Evolutionary conservation across 2,329 filamentous ascomycete species (phyloP).

Genomic region (Alternaria gansuensis): DNA sequence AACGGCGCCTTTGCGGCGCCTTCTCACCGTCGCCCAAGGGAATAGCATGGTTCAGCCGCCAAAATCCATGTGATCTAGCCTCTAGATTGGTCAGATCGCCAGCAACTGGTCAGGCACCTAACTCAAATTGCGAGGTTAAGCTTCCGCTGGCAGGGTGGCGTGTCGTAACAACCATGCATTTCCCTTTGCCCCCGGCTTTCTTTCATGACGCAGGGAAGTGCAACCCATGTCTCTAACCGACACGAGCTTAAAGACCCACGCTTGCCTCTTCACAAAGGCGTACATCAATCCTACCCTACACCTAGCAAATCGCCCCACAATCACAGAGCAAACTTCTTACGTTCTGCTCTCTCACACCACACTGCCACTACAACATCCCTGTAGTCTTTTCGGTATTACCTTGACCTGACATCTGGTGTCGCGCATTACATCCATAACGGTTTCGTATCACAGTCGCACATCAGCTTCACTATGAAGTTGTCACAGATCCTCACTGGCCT

Average conservation of each 20-base stretch:
- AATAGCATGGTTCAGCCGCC: conserved; percentile 5
- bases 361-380: neutral
- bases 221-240: conserved; percentile 6
- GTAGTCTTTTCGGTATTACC: neutral
- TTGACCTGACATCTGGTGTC: conserved; percentile 12
- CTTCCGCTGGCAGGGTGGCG: conserved; percentile 12
- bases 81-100: conserved; percentile 9
- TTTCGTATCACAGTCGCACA: conserved; percentile 16
- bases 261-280: conserved; percentile 12
- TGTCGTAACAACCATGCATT: conserved; percentile 5
- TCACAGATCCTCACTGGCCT: conserved; percentile 35
- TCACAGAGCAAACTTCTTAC: conserved; percentile 8
- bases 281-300: conserved; percentile 4
- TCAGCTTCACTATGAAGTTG: conserved; percentile 39
- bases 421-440: conserved; percentile 12
- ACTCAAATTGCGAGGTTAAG: conserved; percentile 5
- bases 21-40: conserved; percentile 1
- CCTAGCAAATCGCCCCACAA: conserved; percentile 19
- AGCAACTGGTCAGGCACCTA: conserved; percentile 5
- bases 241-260: conserved; percentile 23
- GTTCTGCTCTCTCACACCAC: neutral
- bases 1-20: conserved; percentile 15
- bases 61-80: conserved; percentile 4
- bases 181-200: conserved; percentile 14
- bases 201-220: conserved; percentile 30